Evolutionary conservation across 192 early-diverging fungal species (phyloP).

Genomic region (Backusella circina): DNA sequence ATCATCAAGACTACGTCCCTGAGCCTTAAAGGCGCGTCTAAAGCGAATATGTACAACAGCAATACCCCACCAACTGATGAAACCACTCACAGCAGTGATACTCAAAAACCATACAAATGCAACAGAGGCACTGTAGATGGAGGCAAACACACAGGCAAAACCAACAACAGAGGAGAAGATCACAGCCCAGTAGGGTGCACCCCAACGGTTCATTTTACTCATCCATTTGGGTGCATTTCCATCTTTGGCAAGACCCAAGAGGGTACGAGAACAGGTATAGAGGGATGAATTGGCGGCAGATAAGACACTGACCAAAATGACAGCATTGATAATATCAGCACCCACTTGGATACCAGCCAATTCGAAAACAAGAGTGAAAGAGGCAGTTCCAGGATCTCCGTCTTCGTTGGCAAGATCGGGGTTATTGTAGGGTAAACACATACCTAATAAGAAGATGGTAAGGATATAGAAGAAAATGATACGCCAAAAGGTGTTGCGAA

Average conservation of each 20-base stretch:
- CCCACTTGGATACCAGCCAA: conserved; percentile 55
- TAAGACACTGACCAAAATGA: conserved; percentile 57
- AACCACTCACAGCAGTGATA: conserved; percentile 68
- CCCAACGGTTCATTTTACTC: conserved; percentile 46
- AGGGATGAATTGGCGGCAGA: conserved; percentile 78
- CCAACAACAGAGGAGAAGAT: conserved; percentile 50
- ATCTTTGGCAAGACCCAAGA: conserved; percentile 70
- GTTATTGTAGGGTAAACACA: conserved; percentile 66
- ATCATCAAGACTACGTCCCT: conserved; percentile 55
- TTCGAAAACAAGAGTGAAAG: conserved; percentile 61
- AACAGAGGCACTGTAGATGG: conserved; percentile 40
- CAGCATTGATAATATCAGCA: conserved; percentile 63
- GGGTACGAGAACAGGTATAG: conserved; percentile 73
- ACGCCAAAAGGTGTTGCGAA: conserved; percentile 75
- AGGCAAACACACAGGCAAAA: conserved; percentile 45
- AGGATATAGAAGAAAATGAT: conserved; percentile 81
- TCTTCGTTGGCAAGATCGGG: conserved; percentile 44
- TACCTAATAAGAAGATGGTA: conserved; percentile 76
- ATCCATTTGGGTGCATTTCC: conserved; percentile 70
- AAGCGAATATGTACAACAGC: conserved; percentile 75
- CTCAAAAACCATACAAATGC: conserved; percentile 59
- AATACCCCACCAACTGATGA: conserved; percentile 81
- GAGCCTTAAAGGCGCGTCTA: conserved; percentile 68
- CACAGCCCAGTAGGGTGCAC: conserved; percentile 57
- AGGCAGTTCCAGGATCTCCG: conserved; percentile 49